Percentiles rank a stretch among this genome's conserved stretches.
phyloP scores from a whole-genome alignment of 2,329 filamentous ascomycete genomes.

The Cyphellophora europaea region DNA sequence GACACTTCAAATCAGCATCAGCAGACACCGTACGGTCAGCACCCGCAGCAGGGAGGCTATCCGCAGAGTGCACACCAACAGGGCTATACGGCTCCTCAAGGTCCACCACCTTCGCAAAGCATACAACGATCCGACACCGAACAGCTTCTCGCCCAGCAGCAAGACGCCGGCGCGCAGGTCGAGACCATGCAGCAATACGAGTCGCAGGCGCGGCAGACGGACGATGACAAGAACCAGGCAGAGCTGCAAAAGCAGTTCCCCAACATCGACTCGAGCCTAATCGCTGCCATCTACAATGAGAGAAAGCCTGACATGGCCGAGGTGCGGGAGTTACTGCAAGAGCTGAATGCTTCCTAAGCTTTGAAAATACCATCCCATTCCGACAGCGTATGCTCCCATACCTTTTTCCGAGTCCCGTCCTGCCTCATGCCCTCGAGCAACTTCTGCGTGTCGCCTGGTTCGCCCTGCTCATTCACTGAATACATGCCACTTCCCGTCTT shows the following conservation, averaged over 20 bases:
- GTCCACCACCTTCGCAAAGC: slow-evolving; percentile 6
- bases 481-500: slow-evolving; percentile 21
- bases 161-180: slow-evolving; percentile 15
- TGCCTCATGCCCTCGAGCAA: slow-evolving; percentile 14
- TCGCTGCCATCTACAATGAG: slow-evolving; percentile 20
- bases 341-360: slow-evolving; percentile 11
- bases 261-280: slow-evolving; percentile 19
- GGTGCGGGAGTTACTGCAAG: slow-evolving; percentile 18
- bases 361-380: slow-evolving; percentile 13
- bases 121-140: slow-evolving; percentile 14
- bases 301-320: slow-evolving; percentile 12
- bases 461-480: slow-evolving; percentile 14
- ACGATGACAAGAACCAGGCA: slow-evolving; percentile 16
- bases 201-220: slow-evolving; percentile 12
- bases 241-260: slow-evolving; percentile 19
- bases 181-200: slow-evolving; percentile 20
- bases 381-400: slow-evolving; percentile 21
- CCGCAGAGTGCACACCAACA: slow-evolving; percentile 8
- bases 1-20: slow-evolving; percentile 7
- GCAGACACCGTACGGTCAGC: slow-evolving; percentile 5
- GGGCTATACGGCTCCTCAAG: slow-evolving; percentile 2
- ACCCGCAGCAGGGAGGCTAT: slow-evolving; percentile 2
- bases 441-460: slow-evolving; percentile 7
- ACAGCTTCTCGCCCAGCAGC: slow-evolving; percentile 12
- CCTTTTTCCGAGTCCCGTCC: slow-evolving; percentile 15